phyloP scores from a whole-genome alignment of 306 rosid genomes.

The Erythrophleum fordii region DNA sequence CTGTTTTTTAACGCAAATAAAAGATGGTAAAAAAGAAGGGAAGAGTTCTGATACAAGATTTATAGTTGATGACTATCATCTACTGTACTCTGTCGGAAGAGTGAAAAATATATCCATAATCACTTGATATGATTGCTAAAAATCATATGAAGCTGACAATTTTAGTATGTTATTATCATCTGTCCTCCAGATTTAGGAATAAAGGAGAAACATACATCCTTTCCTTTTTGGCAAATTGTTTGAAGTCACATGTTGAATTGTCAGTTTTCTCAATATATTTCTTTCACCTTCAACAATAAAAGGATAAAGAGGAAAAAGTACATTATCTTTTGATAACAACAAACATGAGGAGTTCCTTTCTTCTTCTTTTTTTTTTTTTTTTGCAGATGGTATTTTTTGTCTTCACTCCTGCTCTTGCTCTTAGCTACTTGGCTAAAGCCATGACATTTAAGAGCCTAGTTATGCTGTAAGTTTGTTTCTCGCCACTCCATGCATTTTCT shows the following conservation, averaged over 20 bases:
- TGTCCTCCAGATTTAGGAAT: background rate
- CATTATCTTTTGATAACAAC: background rate
- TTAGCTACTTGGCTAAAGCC: conserved; percentile 43
- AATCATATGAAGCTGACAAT: background rate
- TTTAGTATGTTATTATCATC: background rate
- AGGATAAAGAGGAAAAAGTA: background rate
- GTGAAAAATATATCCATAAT: background rate
- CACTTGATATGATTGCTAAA: background rate
- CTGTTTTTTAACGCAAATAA: background rate
- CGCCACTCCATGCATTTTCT: background rate
- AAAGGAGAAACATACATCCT: background rate
- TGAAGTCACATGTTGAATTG: background rate
- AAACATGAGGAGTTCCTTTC: background rate
- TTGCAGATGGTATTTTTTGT: conserved; percentile 46
- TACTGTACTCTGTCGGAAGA: background rate
- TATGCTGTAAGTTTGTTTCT: conserved; percentile 44
- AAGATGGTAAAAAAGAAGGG: background rate
- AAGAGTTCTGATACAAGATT: no score
- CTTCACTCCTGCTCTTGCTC: conserved; percentile 41
- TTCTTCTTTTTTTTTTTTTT: no score
- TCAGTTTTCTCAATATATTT: background rate
- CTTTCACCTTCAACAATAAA: background rate
- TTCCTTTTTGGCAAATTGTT: background rate
- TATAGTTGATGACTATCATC: background rate
- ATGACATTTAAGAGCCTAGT: conserved; percentile 41